Evolutionary conservation across 352 stramenopile species (phyloP).

Genomic region (Phytophthora chlamydospora): DNA sequence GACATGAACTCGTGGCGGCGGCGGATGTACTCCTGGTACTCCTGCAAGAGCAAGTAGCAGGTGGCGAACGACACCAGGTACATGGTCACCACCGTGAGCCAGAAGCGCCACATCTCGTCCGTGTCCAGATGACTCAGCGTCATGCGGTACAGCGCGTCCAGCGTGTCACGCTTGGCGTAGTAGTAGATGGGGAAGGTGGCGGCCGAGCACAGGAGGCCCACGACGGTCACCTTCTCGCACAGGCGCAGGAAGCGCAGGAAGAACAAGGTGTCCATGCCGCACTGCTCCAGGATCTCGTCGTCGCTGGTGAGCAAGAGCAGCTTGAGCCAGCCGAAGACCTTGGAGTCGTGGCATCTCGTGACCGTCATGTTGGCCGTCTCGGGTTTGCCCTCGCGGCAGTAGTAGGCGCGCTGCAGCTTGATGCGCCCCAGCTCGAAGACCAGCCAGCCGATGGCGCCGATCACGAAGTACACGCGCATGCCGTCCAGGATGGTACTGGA

Average conservation of each 20-base stretch:
- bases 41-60: conserved; percentile 67
- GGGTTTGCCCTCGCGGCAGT: conserved; percentile 65
- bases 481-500: conserved; percentile 70
- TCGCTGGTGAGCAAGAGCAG: conserved; percentile 66
- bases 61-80: conserved; percentile 65
- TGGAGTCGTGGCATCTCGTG: conserved; percentile 36
- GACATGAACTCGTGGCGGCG: conserved; percentile 80
- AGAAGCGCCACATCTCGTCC: conserved; percentile 66
- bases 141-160: conserved; percentile 62
- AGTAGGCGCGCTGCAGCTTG: conserved; percentile 70
- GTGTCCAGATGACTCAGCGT: conserved; percentile 67
- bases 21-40: conserved; percentile 80
- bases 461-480: conserved; percentile 69
- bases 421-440: conserved; percentile 68
- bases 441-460: conserved; percentile 68
- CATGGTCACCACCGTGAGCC: conserved; percentile 68
- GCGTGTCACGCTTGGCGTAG: conserved; percentile 44
- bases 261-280: conserved; percentile 83
- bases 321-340: conserved; percentile 61
- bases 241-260: conserved; percentile 78
- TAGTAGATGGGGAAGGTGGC: conserved; percentile 86
- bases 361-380: conserved; percentile 62
- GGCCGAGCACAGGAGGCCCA: conserved; percentile 62
- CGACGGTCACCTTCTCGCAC: conserved; percentile 70
- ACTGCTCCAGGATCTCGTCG: conserved; percentile 70